A percentile compares a stretch with the other conserved stretches of the same genome.
These are phyloP conservation scores for Alloascoidea hylecoeti DNA, from an alignment of 805 yeast species.

Conservation along the genomic window DNA sequence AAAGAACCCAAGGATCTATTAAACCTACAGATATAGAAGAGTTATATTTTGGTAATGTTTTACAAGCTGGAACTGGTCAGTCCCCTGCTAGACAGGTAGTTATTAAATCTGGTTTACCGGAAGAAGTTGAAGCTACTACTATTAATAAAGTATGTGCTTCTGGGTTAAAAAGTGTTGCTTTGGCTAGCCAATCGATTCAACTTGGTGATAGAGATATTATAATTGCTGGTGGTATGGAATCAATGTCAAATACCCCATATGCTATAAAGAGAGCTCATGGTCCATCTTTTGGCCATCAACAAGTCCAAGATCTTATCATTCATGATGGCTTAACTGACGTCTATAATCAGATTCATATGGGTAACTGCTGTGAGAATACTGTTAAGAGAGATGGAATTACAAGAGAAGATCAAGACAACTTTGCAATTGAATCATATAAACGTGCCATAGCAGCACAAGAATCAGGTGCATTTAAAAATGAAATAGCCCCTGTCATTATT, in stretches of 20 bases:
- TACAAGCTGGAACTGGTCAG: conserved; percentile 88
- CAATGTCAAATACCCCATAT: conserved; percentile 91
- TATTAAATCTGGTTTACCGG: conserved; percentile 71
- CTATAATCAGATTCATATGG: conserved; percentile 80
- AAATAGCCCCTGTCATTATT: conserved; percentile 73
- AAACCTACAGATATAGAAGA: conserved; percentile 71
- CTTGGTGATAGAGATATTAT: conserved; percentile 79
- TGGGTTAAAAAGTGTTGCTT: conserved; percentile 77
- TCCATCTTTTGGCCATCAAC: conserved; percentile 33
- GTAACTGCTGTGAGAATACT: conserved; percentile 90
- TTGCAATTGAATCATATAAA: conserved; percentile 67
- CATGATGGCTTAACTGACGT: conserved; percentile 87
- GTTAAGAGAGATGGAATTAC: conserved; percentile 62
- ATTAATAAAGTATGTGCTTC: conserved; percentile 94
- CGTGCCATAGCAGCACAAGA: conserved; percentile 64
- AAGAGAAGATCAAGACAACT: conserved; percentile 78
- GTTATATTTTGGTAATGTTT: conserved; percentile 78
- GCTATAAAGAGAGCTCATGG: conserved; percentile 68
- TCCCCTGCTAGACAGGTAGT: conserved; percentile 98
- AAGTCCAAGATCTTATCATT: conserved; percentile 45
- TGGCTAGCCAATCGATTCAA: conserved; percentile 78
- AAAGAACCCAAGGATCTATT: conserved; percentile 49
- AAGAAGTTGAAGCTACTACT: conserved; percentile 72
- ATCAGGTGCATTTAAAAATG: conserved; percentile 60
- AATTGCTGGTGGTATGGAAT: conserved; percentile 92